phyloP scores from a whole-genome alignment of 1,284 basidiomycete genomes.

The Laetiporus sulphureus region DNA sequence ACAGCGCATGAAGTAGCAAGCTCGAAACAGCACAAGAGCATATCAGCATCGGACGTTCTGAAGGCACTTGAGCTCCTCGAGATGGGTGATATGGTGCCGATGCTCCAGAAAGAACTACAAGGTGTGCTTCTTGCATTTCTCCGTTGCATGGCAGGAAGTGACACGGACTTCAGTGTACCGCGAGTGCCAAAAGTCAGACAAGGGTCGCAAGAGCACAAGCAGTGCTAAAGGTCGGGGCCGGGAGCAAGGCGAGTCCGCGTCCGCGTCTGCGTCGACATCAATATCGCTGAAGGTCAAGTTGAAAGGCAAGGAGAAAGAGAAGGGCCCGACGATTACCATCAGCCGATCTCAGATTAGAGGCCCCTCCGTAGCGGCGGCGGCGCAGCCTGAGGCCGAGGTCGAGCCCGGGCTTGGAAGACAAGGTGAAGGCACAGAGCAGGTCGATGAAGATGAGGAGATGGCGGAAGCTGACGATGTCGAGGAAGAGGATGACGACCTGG shows the following conservation, averaged over 20 bases:
- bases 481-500: neutral
- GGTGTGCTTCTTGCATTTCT: conserved; percentile 35
- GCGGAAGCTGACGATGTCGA: neutral
- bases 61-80: conserved; percentile 80
- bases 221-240: conserved; percentile 29
- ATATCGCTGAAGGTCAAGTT: conserved; percentile 9
- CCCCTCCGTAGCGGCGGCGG: neutral
- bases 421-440: neutral
- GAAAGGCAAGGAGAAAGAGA: conserved; percentile 20
- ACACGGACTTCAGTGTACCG: conserved; percentile 45
- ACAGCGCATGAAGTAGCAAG: conserved; percentile 86
- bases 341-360: no score
- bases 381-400: neutral
- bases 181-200: conserved; percentile 48
- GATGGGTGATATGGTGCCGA: conserved; percentile 68
- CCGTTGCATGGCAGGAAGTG: neutral
- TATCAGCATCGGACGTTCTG: conserved; percentile 83
- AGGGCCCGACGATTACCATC: conserved; percentile 20
- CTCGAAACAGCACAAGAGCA: conserved; percentile 81
- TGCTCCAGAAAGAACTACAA: conserved; percentile 66
- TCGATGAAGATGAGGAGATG: neutral
- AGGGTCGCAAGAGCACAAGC: conserved; percentile 34
- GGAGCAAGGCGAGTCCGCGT: conserved; percentile 11
- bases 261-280: conserved; percentile 15
- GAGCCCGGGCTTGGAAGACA: no score